Base-by-base conservation (phyloP, 345 rosid genomes). In the Acer yangbiense region DNA sequence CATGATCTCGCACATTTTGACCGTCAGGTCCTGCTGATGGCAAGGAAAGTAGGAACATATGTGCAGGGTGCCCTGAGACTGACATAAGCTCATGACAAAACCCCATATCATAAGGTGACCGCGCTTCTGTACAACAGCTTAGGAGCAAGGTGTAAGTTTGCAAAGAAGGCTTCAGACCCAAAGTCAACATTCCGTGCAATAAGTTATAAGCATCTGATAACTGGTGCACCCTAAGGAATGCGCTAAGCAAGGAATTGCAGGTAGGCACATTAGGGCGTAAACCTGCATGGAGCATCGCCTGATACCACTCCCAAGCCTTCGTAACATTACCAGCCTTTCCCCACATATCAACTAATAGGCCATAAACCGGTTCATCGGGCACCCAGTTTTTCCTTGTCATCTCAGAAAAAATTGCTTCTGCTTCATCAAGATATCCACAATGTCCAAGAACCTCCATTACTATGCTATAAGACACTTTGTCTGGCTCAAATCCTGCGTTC, bases 401-500 rank as follows among this genome's bases (percentile, higher is more conserved):
- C 87, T 90, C 94, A 25, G 75, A 61, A 76, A 92, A 95, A 82
- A 95, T 83, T 55, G 86, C 91, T 83, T 95, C 98, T 41, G 94
- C 94, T 85, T 93, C 98, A 76, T 90, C 93, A 43, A 93, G 95
- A 85, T 83, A 83, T 41, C 98, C 98, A 79, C 90, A 90, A 65
- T 93, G 98, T 76, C 98, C 98, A 58, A 95, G 98, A 78, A 88
- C 98, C 87, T 93, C 98, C 97, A 95, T 95, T 62, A 95, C 90
- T 76, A 95, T 93, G 79, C 95, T 93, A 77, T 93, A 95, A 1
- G 93, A 93, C 81, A 95, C 94, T 82, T 93, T 95, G 81, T 95
- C 98, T 29, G 98, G 98, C 82, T 86, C 88, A 80, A 89, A 92
- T 54, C 98, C 98, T 32, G 90, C 95, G 79, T 65, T 85, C 83